Evolutionary conservation across 805 yeast species (phyloP).

Genomic region (Cyberlindnera subsufficiens): DNA sequence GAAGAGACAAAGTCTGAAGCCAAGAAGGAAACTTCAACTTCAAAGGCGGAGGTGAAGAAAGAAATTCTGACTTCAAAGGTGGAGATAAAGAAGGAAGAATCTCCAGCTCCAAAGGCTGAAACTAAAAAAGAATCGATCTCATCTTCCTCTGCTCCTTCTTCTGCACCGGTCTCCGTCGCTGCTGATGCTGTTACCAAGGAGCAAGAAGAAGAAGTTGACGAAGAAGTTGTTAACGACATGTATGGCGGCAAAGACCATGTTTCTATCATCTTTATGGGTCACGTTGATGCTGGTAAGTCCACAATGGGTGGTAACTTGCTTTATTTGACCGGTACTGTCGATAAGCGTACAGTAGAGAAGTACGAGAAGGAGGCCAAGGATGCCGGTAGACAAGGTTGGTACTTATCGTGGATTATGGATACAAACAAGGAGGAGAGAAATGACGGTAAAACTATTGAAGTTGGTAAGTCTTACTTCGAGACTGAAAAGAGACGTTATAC

Average conservation of each 20-base stretch:
- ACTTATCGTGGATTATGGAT: conserved; percentile 98
- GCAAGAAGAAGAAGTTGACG: conserved; percentile 79
- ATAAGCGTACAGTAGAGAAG: conserved; percentile 96
- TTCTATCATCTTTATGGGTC: conserved; percentile 98
- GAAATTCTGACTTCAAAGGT: conserved; percentile 18
- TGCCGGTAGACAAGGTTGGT: conserved; percentile 99
- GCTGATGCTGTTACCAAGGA: conserved; percentile 51
- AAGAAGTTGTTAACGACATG: conserved; percentile 83
- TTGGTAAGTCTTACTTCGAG: conserved; percentile 96
- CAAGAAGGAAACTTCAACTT: conserved; percentile 23
- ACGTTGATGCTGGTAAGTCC: conserved; percentile 98
- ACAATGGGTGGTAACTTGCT: conserved; percentile 99
- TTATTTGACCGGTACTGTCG: conserved; percentile 93
- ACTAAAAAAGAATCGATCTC: conserved; percentile 7
- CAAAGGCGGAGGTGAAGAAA: conserved; percentile 7
- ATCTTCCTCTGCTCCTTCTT: conserved; percentile 16
- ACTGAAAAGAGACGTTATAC: conserved; percentile 98
- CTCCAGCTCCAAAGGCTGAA: conserved; percentile 18
- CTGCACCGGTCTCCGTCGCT: conserved; percentile 19
- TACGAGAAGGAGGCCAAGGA: conserved; percentile 98
- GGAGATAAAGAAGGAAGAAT: conserved; percentile 26
- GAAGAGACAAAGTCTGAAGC: conserved; percentile 22
- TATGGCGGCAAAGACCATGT: conserved; percentile 97
- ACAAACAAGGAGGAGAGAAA: conserved; percentile 98
- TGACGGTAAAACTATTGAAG: conserved; percentile 99